A percentile compares a stretch with the other conserved stretches of the same genome.
phyloP scores from a whole-genome alignment of 2,329 filamentous ascomycete species.

The Pyrenophora graminea region DNA sequence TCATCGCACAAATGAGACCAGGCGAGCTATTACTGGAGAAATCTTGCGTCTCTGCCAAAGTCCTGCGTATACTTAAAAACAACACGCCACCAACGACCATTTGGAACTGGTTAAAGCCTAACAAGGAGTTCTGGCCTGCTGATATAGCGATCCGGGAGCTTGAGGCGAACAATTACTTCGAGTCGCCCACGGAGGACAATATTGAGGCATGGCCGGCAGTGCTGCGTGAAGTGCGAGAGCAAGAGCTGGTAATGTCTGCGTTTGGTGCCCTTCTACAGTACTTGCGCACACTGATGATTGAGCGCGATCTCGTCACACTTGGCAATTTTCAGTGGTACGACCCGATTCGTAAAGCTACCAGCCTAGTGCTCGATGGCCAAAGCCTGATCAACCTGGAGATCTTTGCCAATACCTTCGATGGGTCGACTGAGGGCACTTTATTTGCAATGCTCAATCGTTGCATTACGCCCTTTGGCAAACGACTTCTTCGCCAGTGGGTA shows the following conservation, averaged over 20 bases:
- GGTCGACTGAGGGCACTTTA: slow-evolving; percentile 80
- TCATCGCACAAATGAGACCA: slow-evolving; percentile 88
- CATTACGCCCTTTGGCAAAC: slow-evolving; percentile 95
- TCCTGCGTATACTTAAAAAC: slow-evolving; percentile 90
- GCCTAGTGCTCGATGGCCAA: slow-evolving; percentile 89
- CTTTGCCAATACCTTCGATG: slow-evolving; percentile 90
- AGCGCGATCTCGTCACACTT: slow-evolving; percentile 82
- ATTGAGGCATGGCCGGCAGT: slow-evolving; percentile 76
- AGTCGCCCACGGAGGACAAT: slow-evolving; percentile 59
- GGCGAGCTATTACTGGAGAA: slow-evolving; percentile 87
- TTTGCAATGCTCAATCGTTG: slow-evolving; percentile 92
- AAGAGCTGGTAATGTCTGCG: slow-evolving; percentile 85
- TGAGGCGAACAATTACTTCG: slow-evolving; percentile 78
- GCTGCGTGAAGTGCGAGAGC: slow-evolving; percentile 72
- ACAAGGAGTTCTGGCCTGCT: slow-evolving; percentile 87
- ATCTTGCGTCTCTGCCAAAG: slow-evolving; percentile 81
- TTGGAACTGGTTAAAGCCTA: slow-evolving; percentile 90
- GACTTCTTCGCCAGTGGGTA: slow-evolving; percentile 94
- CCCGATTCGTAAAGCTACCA: slow-evolving; percentile 88
- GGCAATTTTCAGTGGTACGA: slow-evolving; percentile 91
- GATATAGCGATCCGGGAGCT: slow-evolving; percentile 82
- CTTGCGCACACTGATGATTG: slow-evolving; percentile 79
- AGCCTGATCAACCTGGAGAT: slow-evolving; percentile 98
- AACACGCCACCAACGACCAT: slow-evolving; percentile 91
- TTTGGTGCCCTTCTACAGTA: slow-evolving; percentile 89